Base-by-base conservation (phyloP, 164 flowering plant species). In the Magnolia sinica region DNA sequence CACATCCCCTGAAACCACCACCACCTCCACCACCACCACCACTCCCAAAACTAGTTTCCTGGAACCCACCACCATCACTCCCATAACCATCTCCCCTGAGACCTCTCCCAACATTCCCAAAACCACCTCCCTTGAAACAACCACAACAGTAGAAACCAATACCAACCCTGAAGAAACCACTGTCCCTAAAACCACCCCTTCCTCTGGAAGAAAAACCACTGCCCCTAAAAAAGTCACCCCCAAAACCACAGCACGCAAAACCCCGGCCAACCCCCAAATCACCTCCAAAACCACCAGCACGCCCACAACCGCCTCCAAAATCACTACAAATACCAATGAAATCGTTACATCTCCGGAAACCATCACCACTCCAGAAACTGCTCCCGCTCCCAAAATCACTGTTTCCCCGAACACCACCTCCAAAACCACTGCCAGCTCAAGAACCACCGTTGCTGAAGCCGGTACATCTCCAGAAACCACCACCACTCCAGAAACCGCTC, bases 11-110 rank as follows among this genome's bases (percentile, higher is more conserved):
- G 16, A 8, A 68, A 16, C 50, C 50, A 5, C 13, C 68, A 24
- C 8, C 13, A 29, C 50, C 49, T 16, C 3, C 6, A 19, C 59
- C 19, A 11, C 61, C 10, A 1, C 52, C 24, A 18, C 71, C 71
- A 51, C 74, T n/a, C 8, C 74, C 22, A 31, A 70, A 71, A 68
- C 37, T 64, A 20, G 69, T 63, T 61, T 74, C 74, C 18, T 70
- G 3, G 58, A 50, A 64, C n/a, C 70, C 19, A 45, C 70, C 76
- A 1, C 64, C 31, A 8, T 67, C 68, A 7, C 76, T 50, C 31
- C 76, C 45, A 29, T 23, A 50, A 27, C 72, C 72, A 14, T 71
- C 27, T 37, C 68, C 19, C 68, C 68, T 31, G 75, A 61, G 61
- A 74, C 64, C 77, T 11, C 64, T 24, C 50, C 52, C 22, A 22